Percentiles rank a stretch among this genome's conserved stretches.
These are phyloP conservation scores for Gonapodya prolifera DNA, from an alignment of 192 early-diverging fungal genomes.

Conservation along the genomic window DNA sequence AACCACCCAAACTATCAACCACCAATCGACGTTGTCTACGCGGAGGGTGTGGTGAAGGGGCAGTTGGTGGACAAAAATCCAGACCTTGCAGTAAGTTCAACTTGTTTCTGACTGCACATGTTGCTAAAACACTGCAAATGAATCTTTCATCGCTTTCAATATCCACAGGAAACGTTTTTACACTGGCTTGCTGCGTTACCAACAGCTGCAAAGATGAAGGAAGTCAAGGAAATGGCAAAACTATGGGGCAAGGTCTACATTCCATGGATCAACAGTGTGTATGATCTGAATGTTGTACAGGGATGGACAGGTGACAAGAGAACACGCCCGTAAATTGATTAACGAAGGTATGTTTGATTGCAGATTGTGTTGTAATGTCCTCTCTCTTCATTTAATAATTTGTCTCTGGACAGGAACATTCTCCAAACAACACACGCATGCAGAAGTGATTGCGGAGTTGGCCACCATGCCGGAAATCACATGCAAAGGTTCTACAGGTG, in stretches of 20 bases:
- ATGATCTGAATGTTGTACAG: not conserved
- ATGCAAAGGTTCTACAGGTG: not conserved
- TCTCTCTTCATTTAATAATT: not conserved
- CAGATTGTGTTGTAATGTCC: not conserved
- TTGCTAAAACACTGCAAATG: not conserved
- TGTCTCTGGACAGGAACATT: not conserved
- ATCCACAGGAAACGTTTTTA: not conserved
- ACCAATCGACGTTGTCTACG: not conserved
- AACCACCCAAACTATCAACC: not conserved
- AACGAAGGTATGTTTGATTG: not conserved
- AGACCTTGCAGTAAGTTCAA: not conserved
- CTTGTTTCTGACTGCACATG: not conserved
- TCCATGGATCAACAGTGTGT: not conserved
- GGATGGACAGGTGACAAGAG: not conserved
- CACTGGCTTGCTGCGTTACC: not conserved
- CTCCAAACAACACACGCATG: not conserved
- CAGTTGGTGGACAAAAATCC: not conserved
- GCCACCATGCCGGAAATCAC: not conserved
- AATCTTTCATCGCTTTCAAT: not conserved
- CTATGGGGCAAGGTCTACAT: not conserved
- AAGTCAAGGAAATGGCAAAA: not conserved
- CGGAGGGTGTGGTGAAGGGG: not conserved
- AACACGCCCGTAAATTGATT: not conserved
- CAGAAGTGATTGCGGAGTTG: not conserved
- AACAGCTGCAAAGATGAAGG: not conserved